Percentiles rank a stretch among this genome's conserved stretches.
phyloP scores from a whole-genome alignment of 2,329 filamentous ascomycete species.

The Aureobasidium uvarum region DNA sequence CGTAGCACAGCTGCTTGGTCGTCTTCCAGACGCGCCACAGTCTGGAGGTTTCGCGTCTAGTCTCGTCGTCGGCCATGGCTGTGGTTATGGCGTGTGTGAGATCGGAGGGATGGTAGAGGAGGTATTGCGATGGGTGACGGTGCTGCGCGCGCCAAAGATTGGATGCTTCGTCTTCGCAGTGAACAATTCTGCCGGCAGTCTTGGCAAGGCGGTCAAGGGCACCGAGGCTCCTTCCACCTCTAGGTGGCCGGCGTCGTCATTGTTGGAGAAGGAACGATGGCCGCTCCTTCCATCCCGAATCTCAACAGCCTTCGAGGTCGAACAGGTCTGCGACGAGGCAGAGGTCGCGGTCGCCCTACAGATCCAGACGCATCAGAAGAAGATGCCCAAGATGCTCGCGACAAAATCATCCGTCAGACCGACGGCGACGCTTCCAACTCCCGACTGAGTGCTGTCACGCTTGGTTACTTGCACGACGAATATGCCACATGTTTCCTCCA shows the following conservation, averaged over 20 bases:
- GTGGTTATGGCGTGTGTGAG: background rate
- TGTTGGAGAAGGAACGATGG: slow-evolving; percentile 23
- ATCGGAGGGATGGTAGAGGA: background rate
- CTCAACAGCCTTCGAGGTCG: slow-evolving; percentile 60
- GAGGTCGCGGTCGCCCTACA: slow-evolving; percentile 43
- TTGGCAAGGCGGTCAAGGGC: slow-evolving; percentile 2
- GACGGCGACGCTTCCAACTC: slow-evolving; percentile 90
- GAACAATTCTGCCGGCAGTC: slow-evolving; percentile 14
- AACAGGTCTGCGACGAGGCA: slow-evolving; percentile 48
- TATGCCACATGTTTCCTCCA: slow-evolving; percentile 71
- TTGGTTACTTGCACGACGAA: slow-evolving; percentile 80
- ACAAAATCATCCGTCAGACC: slow-evolving; percentile 79
- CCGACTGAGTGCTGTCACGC: slow-evolving; percentile 78
- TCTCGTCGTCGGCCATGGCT: slow-evolving; percentile 35
- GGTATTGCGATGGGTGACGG: background rate
- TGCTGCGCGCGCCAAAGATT: background rate
- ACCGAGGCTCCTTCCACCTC: background rate
- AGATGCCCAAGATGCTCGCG: slow-evolving; percentile 51
- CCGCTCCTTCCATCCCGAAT: slow-evolving; percentile 64
- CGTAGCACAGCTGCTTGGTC: slow-evolving; percentile 89
- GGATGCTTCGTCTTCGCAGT: background rate
- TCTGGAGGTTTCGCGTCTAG: slow-evolving; percentile 50
- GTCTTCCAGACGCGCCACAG: slow-evolving; percentile 95
- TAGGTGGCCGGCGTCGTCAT: background rate
- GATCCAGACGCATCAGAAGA: slow-evolving; percentile 31